Base-by-base conservation (phyloP, 1,139 yeast species). In the Blastobotrys proliferans region DNA sequence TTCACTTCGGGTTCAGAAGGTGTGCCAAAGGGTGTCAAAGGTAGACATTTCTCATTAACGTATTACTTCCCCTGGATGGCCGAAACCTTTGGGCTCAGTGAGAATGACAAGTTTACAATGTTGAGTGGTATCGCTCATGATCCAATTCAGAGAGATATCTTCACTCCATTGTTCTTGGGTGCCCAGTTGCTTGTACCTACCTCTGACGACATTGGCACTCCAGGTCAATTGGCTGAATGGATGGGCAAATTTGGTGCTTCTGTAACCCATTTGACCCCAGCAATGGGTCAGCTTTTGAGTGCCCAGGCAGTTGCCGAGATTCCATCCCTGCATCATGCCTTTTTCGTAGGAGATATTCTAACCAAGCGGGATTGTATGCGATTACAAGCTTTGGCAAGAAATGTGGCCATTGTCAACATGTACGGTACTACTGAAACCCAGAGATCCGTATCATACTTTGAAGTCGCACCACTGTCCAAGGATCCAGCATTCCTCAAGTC, bases 21-120 rank as follows among this genome's bases (percentile, higher is more conserved):
- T 64, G 73, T 92, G 52, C 99, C 99, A 55, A 92, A 92, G 69
- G 99, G 99, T 70, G 99, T 92, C 22, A 74, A 87, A 51, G 99
- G 99, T 36, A 85, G 99, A 68, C 98, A 94, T 62, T 94, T 81
- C 64, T 90, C 97, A 1, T 73, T 92, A 52, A 95, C 98, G 1
- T 92, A 94, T 69, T 92, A 92, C 66, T 92, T 92, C 76, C 95
- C 95, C 30, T 92, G 99, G 99, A 92, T 92, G 99, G 75, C 97
- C 14, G 67, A 85, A 61, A 76, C 81, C 43, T 92, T 94, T 60
- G 78, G 81, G 34, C 74, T 92, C 39, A 76, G 84, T 27, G 84
- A 77, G 46, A 75, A 81, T 34, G 98, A 94, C 66, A 83, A 74
- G 61, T 92, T 92, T 69, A 94, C 99, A 19, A 92, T 92, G 99